Conservation (phyloP, 192 early-diverging fungal genomes). For the Coemansia sp. region DNA sequence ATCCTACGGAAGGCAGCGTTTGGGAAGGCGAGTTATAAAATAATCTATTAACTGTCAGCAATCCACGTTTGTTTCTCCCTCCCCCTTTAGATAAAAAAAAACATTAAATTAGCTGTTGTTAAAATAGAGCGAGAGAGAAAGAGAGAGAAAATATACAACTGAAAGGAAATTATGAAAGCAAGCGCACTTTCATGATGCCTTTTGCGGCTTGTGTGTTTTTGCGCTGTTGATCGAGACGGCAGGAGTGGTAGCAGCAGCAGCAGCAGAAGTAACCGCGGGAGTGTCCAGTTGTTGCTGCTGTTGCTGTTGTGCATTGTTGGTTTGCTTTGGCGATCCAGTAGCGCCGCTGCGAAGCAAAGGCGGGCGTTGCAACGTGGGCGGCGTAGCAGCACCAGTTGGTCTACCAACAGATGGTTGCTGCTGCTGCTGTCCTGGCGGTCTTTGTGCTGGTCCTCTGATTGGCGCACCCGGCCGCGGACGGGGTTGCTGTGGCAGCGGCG, state of each 20-base stretch:
- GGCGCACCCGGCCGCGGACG: slow-evolving; percentile 4
- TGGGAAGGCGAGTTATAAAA: slow-evolving; percentile 27
- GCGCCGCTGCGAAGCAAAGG: neutral
- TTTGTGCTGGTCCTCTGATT: neutral
- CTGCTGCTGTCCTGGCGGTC: neutral
- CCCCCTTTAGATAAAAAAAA: too few species aligned
- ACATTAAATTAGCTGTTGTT: neutral
- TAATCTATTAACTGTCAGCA: too few species aligned
- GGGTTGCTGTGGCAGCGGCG: slow-evolving; percentile 3
- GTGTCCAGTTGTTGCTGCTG: neutral
- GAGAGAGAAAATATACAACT: neutral
- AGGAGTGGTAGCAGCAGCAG: neutral
- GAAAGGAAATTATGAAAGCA: neutral
- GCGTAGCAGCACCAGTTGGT: neutral
- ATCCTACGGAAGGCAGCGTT: slow-evolving; percentile 33
- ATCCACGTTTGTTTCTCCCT: too few species aligned
- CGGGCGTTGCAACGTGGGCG: neutral
- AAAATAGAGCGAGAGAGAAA: neutral
- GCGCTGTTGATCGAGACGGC: slow-evolving; percentile 1
- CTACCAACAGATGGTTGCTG: neutral
- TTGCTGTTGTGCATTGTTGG: neutral
- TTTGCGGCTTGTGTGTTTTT: slow-evolving; percentile 6
- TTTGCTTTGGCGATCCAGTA: neutral
- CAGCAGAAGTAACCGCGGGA: neutral
- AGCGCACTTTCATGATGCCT: neutral